A percentile compares a stretch with the other conserved stretches of the same genome.
Evolutionary conservation across 2,329 filamentous ascomycete genomes (phyloP).

Genomic region (Aspergillus texensis): DNA sequence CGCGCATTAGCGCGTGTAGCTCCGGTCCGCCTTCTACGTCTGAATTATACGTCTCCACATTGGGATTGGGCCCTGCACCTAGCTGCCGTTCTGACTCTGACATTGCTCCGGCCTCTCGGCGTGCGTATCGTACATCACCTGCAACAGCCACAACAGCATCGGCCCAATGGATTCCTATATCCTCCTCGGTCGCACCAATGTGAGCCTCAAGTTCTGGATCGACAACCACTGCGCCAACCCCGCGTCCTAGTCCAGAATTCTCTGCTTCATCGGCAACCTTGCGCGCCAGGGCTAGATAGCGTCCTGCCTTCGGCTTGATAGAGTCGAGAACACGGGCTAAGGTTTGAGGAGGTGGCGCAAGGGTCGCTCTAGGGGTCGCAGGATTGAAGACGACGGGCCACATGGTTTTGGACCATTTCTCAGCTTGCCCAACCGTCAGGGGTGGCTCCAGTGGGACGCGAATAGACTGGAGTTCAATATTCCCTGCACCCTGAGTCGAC

Average conservation of each 20-base stretch:
- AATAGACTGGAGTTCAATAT: slow-evolving; percentile 33
- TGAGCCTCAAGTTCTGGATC: slow-evolving; percentile 42
- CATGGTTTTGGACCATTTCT: slow-evolving; percentile 42
- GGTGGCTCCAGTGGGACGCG: slow-evolving; percentile 47
- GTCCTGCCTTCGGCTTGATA: slow-evolving; percentile 40
- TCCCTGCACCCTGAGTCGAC: slow-evolving; percentile 9
- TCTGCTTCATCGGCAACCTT: slow-evolving; percentile 43
- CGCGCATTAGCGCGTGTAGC: slow-evolving; percentile 51
- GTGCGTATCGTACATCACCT: slow-evolving; percentile 46
- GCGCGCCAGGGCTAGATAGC: slow-evolving; percentile 44
- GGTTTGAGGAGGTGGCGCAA: slow-evolving; percentile 45
- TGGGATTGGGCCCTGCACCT: slow-evolving; percentile 28
- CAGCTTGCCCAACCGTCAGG: slow-evolving; percentile 42
- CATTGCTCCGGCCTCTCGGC: slow-evolving; percentile 29
- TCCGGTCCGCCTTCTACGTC: slow-evolving; percentile 48
- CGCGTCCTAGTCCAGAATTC: slow-evolving; percentile 39
- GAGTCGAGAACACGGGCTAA: slow-evolving; percentile 37
- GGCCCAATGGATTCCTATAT: slow-evolving; percentile 33
- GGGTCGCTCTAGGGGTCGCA: slow-evolving; percentile 44
- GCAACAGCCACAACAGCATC: slow-evolving; percentile 47
- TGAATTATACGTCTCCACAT: slow-evolving; percentile 28
- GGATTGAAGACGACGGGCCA: slow-evolving; percentile 52
- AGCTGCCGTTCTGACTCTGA: slow-evolving; percentile 26
- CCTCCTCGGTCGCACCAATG: slow-evolving; percentile 22
- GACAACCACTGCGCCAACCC: slow-evolving; percentile 49